Percentiles rank a stretch among this genome's conserved stretches.
Conservation (phyloP, 1,139 yeast genomes). For the Yamadazyma trypodendri region DNA sequence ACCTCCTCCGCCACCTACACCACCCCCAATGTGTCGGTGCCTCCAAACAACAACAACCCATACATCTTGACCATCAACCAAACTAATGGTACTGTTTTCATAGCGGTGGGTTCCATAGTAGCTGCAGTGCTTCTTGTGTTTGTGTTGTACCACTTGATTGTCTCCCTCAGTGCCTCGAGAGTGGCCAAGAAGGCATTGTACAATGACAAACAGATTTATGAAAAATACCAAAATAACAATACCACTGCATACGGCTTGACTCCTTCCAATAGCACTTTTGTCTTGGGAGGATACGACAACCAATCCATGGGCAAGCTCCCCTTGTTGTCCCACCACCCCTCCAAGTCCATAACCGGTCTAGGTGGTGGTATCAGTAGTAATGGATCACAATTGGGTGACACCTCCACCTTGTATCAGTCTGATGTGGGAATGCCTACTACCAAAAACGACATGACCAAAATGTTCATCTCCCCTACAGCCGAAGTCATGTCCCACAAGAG, state of each 20-base stretch:
- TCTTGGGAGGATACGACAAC: slow-evolving; percentile 14
- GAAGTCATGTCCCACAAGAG: slow-evolving; percentile 59
- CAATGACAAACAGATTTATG: slow-evolving; percentile 34
- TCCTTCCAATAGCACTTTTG: slow-evolving; percentile 14
- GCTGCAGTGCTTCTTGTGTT: slow-evolving; percentile 54
- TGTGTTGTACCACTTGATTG: slow-evolving; percentile 36
- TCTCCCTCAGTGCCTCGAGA: slow-evolving; percentile 38
- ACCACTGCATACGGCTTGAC: slow-evolving; percentile 33
- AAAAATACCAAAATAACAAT: slow-evolving; percentile 38
- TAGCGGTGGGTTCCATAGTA: slow-evolving; percentile 70
- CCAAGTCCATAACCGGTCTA: slow-evolving; percentile 19
- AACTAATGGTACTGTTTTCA: slow-evolving; percentile 77
- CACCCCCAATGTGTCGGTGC: slow-evolving; percentile 64
- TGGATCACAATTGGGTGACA: slow-evolving; percentile 34
- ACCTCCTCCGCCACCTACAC: slow-evolving; percentile 27
- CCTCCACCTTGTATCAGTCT: slow-evolving; percentile 37
- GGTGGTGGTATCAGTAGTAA: slow-evolving; percentile 13
- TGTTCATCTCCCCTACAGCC: slow-evolving; percentile 80
- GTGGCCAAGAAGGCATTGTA: slow-evolving; percentile 36
- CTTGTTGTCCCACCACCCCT: slow-evolving; percentile 27
- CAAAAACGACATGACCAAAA: slow-evolving; percentile 44
- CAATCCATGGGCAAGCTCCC: slow-evolving; percentile 37
- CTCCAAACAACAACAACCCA: slow-evolving; percentile 60
- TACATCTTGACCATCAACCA: slow-evolving; percentile 49
- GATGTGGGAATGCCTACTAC: slow-evolving; percentile 34